Conservation (phyloP, 108 stramenopile species). For the Aurantiochytrium sp. region DNA sequence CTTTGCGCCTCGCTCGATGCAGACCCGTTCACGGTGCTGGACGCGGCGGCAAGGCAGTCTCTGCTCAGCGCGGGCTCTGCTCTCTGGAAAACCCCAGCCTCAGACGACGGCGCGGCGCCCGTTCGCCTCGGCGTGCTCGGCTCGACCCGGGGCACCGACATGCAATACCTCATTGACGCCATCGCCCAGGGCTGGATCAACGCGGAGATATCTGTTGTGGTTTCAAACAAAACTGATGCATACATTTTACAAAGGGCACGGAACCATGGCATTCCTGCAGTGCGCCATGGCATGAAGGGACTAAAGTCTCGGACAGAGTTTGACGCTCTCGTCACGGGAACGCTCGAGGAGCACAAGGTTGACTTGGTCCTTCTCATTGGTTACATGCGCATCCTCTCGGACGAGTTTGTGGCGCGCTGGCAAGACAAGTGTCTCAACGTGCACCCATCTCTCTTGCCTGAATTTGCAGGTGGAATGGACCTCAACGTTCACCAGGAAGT, state of each 20-base stretch:
- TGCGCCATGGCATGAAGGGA: constrained; percentile 65
- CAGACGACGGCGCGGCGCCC: constrained; percentile 39
- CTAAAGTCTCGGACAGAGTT: constrained; percentile 73
- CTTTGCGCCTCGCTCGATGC: not conserved
- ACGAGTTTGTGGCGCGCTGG: constrained; percentile 75
- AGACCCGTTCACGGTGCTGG: not conserved
- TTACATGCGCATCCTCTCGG: constrained; percentile 95
- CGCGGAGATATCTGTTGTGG: constrained; percentile 80
- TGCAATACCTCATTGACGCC: constrained; percentile 86
- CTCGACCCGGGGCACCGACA: constrained; percentile 84
- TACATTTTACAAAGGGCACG: constrained; percentile 80
- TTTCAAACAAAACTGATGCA: constrained; percentile 73
- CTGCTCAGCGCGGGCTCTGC: not conserved
- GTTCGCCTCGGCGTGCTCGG: constrained; percentile 84
- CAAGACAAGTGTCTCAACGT: constrained; percentile 68
- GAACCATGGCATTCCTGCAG: constrained; percentile 71
- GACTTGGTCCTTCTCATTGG: constrained; percentile 91
- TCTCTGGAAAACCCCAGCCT: not conserved
- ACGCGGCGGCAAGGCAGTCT: not conserved
- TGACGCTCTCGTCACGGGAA: constrained; percentile 80
- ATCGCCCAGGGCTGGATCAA: constrained; percentile 61
- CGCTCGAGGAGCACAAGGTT: constrained; percentile 75
- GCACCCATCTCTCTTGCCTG: constrained; percentile 94
- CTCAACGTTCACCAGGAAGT: constrained; percentile 92
- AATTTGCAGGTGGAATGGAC: constrained; percentile 98